Evolutionary conservation across 805 yeast species (phyloP), one percentile per base, ranked within the genome.

Genomic region (Monosporozyma servazzii): DNA sequence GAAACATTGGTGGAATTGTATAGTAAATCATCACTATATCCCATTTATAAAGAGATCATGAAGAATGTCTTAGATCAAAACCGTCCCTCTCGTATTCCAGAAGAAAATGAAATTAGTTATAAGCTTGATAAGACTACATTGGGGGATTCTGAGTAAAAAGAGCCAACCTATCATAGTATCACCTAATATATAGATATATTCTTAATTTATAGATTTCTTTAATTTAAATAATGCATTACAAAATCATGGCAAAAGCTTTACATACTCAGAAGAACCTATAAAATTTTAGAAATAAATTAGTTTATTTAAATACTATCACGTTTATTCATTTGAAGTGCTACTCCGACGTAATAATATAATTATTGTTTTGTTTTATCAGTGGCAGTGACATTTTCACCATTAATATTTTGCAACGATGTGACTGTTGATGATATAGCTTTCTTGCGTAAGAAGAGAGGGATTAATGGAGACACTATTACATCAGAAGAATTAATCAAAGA

Each of bases 1-100:
- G 55, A 56, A 18, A 54, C 60, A 3, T 56, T 78, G 42, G 58
- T 71, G 2, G 69, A 71, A 13, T 57, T 68, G 42, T 79, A 77
- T 54, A 51, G 61, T 39, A 54, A 56, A 7, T 60, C 69, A 4
- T 52, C 67, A 10, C 53, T 71, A 27, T 61, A 56, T 25, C 71
- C 73, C 5, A 62, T 77, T 10, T 84, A 80, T 57, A 66, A 65
- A 17, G 65, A 61, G 2, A 76, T 84, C n/a, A 71, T 78, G 18
- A 59, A 65, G 10, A 69, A 68, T 45, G 60, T 75, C 1, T 48
- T 74, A 21, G 61, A 60, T 5, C 59, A 62, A 30, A 59, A 62
- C 27, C 53, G 54, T n/a, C 65, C 67, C 3, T 49, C 65, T 20
- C 45, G 41, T 18, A 47, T 45, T 30, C 23, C 37, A 10, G 36